phyloP scores from a whole-genome alignment of 2,329 filamentous ascomycete species.

The Pseudocercospora fijiensis region DNA sequence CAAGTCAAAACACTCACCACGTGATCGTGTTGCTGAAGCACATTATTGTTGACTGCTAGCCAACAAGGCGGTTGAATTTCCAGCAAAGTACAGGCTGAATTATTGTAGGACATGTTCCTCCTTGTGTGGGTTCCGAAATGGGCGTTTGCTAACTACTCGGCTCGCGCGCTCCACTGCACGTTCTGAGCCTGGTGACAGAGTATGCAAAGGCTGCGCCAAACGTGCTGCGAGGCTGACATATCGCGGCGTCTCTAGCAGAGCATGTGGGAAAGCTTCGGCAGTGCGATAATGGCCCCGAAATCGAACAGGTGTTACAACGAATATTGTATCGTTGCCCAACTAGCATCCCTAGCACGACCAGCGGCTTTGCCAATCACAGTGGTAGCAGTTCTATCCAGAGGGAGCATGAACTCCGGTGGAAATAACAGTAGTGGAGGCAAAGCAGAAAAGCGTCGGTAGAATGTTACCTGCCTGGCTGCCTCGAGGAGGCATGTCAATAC shows the following conservation, averaged over 20 bases:
- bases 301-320: not conserved
- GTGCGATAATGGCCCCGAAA: not conserved
- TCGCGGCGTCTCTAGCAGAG: not conserved
- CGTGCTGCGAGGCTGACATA: slow-evolving; percentile 3
- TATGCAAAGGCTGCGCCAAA: slow-evolving; percentile 3
- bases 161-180: not conserved
- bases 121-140: not conserved
- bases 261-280: slow-evolving; percentile 4
- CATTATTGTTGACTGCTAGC: slow-evolving; percentile 13
- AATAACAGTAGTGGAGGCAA: not conserved
- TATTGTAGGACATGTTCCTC: not conserved
- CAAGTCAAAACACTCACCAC: slow-evolving; percentile 3
- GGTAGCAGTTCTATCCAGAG: not conserved
- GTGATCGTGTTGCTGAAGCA: slow-evolving; percentile 26
- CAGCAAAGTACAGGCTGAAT: not conserved
- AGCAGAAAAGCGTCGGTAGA: not conserved
- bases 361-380: slow-evolving; percentile 4
- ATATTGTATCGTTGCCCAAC: slow-evolving; percentile 3
- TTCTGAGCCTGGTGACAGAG: not conserved
- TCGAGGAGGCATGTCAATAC: not conserved
- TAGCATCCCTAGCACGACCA: slow-evolving; percentile 1
- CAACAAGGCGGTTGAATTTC: not conserved
- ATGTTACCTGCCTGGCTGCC: not conserved
- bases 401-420: not conserved
- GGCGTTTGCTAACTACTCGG: not conserved